Evolutionary conservation across 2,329 filamentous ascomycete genomes (phyloP).

Genomic region (Cercospora beticola): DNA sequence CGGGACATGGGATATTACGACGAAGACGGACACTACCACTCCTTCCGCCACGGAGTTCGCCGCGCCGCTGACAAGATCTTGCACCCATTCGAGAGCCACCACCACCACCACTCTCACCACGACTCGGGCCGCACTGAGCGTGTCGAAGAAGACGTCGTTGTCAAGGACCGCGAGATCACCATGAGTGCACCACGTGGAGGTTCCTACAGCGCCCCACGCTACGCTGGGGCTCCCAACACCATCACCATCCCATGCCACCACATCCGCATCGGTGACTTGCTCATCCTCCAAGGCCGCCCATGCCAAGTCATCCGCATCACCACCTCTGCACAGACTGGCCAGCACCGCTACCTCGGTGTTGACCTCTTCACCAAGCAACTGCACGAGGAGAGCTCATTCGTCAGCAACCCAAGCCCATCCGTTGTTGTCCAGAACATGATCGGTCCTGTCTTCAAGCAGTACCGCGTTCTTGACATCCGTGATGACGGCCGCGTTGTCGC

Average conservation of each 20-base stretch:
- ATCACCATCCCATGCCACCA: slow-evolving; percentile 99
- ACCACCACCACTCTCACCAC: slow-evolving; percentile 45
- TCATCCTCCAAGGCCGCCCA: slow-evolving; percentile 97
- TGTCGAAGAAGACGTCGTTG: slow-evolving; percentile 47
- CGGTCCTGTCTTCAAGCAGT: slow-evolving; percentile 99
- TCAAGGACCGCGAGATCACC: slow-evolving; percentile 50
- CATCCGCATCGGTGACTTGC: slow-evolving; percentile 96
- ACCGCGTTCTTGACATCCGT: slow-evolving; percentile 96
- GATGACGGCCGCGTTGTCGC: slow-evolving; percentile 79
- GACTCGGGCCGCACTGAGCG: slow-evolving; percentile 34
- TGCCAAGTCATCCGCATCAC: slow-evolving; percentile 99
- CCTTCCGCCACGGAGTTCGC: slow-evolving; percentile 69
- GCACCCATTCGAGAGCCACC: slow-evolving; percentile 60
- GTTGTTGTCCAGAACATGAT: slow-evolving; percentile 99
- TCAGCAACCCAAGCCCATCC: slow-evolving; percentile 93
- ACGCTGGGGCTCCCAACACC: slow-evolving; percentile 63
- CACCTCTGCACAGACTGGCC: slow-evolving; percentile 93
- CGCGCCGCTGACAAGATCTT: slow-evolving; percentile 64
- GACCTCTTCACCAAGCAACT: slow-evolving; percentile 99
- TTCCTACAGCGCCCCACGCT: slow-evolving; percentile 27
- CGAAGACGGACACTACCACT: slow-evolving; percentile 74
- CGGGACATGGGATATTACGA: slow-evolving; percentile 78
- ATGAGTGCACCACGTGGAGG: slow-evolving; percentile 40
- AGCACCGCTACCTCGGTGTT: slow-evolving; percentile 99
- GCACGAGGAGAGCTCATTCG: slow-evolving; percentile 96